phyloP scores from a whole-genome alignment of 495 filamentous ascomycete species.

The Penicillium herquei region DNA sequence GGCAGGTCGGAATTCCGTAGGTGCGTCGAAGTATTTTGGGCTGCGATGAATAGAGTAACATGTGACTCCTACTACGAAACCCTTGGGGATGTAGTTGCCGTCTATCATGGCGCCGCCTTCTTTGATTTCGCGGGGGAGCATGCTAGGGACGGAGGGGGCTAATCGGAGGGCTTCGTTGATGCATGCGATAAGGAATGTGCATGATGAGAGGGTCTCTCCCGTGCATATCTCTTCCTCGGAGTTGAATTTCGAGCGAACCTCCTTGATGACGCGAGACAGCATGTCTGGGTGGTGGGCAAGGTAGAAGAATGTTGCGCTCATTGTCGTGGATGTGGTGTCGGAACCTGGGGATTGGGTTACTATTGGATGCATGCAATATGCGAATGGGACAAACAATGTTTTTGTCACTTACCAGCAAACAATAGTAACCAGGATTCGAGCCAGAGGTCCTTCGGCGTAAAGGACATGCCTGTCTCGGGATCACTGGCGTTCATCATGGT shows the following conservation, averaged over 20 bases:
- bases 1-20: constrained; percentile 53
- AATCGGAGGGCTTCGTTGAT: constrained; percentile 63
- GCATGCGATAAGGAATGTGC: too few relatives aligned
- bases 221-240: constrained; percentile 50
- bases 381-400: neutral
- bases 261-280: constrained; percentile 32
- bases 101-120: constrained; percentile 60
- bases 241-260: constrained; percentile 49
- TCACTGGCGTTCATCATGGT: constrained; percentile 58
- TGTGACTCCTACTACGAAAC: constrained; percentile 53
- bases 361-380: neutral
- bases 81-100: constrained; percentile 52
- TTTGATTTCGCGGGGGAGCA: constrained; percentile 62
- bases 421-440: constrained; percentile 55
- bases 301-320: constrained; percentile 66
- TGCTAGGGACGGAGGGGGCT: constrained; percentile 60
- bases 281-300: constrained; percentile 54
- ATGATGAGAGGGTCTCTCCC: neutral
- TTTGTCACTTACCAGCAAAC: constrained; percentile 13
- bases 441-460: constrained; percentile 56
- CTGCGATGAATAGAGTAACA: constrained; percentile 60
- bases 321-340: constrained; percentile 63
- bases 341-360: neutral
- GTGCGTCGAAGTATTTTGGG: constrained; percentile 48
- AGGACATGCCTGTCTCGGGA: constrained; percentile 56